These are phyloP conservation scores for Colletotrichum aenigma DNA, from an alignment of 2,329 filamentous ascomycete genomes.

Conservation along the genomic window DNA sequence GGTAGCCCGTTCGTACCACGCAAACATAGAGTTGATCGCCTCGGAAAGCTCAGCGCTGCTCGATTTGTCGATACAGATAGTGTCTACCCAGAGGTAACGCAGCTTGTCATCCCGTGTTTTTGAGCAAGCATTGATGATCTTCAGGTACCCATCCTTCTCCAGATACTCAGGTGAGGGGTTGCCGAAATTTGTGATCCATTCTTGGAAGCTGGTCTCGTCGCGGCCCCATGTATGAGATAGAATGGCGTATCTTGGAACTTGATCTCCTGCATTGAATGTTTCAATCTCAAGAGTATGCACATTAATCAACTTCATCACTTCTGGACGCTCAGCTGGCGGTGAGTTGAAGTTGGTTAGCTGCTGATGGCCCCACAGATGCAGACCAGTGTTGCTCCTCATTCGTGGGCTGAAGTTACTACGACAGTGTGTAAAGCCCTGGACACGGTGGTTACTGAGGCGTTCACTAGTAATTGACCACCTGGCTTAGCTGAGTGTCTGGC, in stretches of 20 bases:
- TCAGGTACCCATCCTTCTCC: neutral
- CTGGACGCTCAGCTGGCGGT: neutral
- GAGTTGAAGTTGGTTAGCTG: neutral
- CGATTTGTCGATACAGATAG: slow-evolving; percentile 35
- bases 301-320: slow-evolving; percentile 32
- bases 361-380: neutral
- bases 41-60: slow-evolving; percentile 31
- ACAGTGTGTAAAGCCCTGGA: neutral
- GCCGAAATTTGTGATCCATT: slow-evolving; percentile 12
- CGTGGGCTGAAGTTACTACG: neutral
- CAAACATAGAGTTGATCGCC: slow-evolving; percentile 33
- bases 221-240: slow-evolving; percentile 39
- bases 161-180: neutral
- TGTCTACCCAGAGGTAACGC: slow-evolving; percentile 33
- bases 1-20: slow-evolving; percentile 31
- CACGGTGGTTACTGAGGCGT: neutral
- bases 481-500: neutral
- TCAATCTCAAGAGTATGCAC: slow-evolving; percentile 23
- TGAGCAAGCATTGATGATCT: slow-evolving; percentile 3
- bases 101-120: neutral
- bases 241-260: slow-evolving; percentile 31
- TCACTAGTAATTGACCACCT: neutral
- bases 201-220: slow-evolving; percentile 30
- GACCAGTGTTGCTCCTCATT: neutral
- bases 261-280: slow-evolving; percentile 22